Percentiles rank a stretch among this genome's conserved stretches.
phyloP scores from a whole-genome alignment of 495 filamentous ascomycete species.

The Amphirosellinia nigrospora region DNA sequence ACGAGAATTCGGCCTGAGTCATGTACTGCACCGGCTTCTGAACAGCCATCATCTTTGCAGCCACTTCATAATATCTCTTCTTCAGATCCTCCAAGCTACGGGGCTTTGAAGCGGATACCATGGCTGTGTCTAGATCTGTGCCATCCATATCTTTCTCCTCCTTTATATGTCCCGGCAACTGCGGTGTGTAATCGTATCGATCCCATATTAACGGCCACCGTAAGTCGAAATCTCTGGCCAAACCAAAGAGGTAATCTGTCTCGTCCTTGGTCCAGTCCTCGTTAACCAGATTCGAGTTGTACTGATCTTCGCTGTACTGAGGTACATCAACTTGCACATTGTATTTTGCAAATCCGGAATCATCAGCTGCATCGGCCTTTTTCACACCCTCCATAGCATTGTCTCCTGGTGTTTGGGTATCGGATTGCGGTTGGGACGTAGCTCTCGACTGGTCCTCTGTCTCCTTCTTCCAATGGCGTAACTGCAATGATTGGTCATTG shows the following conservation, averaged over 20 bases:
- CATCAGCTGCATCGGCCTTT: conserved; percentile 45
- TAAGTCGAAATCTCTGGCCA: conserved; percentile 77
- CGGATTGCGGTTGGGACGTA: conserved; percentile 25
- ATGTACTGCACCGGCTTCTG: conserved; percentile 84
- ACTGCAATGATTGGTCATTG: conserved; percentile 56
- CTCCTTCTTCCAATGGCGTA: conserved; percentile 71
- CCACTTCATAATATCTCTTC: conserved; percentile 84
- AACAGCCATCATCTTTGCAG: conserved; percentile 82
- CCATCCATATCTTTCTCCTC: conserved; percentile 35
- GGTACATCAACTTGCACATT: conserved; percentile 79
- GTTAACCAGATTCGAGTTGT: conserved; percentile 73
- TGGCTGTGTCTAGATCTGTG: conserved; percentile 48
- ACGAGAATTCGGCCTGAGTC: conserved; percentile 77
- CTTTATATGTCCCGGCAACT: conserved; percentile 36
- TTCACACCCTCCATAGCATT: conserved; percentile 24
- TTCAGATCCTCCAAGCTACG: conserved; percentile 91
- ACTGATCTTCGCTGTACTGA: conserved; percentile 83
- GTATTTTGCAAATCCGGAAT: conserved; percentile 74
- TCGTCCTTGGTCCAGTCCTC: conserved; percentile 88
- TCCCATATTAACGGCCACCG: conserved; percentile 93
- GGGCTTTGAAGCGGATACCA: conserved; percentile 51
- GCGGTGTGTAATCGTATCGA: conserved; percentile 79
- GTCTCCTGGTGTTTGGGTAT: conserved; percentile 26
- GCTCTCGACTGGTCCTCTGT: conserved; percentile 41
- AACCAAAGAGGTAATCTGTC: conserved; percentile 83